Conservation (phyloP, 139 green algal genomes). For the Eudorina sp. region DNA sequence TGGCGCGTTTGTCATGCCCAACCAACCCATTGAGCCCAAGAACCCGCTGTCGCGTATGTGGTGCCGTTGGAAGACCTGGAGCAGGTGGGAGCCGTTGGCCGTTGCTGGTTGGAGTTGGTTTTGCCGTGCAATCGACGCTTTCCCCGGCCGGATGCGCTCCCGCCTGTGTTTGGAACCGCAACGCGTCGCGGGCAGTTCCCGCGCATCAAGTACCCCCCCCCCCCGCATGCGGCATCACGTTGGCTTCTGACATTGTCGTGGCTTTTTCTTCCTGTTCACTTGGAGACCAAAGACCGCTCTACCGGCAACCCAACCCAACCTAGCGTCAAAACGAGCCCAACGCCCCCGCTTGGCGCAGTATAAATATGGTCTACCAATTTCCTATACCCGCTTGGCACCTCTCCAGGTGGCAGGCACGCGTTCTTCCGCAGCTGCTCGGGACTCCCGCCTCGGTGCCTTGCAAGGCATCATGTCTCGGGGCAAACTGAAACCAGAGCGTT, state of each 20-base stretch:
- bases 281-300: background rate
- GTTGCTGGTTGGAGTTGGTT: background rate
- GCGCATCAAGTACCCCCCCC: no score
- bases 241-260: background rate
- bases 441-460: conserved; percentile 55
- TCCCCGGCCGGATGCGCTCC: background rate
- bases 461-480: no score
- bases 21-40: conserved; percentile 77
- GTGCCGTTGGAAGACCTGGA: conserved; percentile 86
- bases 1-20: conserved; percentile 91
- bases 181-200: no score
- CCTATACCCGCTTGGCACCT: background rate
- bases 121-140: background rate
- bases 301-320: no score
- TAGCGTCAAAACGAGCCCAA: no score
- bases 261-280: background rate
- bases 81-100: conserved; percentile 51
- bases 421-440: conserved; percentile 76
- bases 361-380: background rate
- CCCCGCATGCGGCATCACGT: background rate
- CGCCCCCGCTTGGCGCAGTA: no score
- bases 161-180: background rate
- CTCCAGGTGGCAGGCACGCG: conserved; percentile 61
- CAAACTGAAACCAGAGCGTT: no score
- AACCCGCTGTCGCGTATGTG: conserved; percentile 80